Conservation (phyloP, 2,329 filamentous ascomycete species). For the Atkinsonella hypoxylon region DNA sequence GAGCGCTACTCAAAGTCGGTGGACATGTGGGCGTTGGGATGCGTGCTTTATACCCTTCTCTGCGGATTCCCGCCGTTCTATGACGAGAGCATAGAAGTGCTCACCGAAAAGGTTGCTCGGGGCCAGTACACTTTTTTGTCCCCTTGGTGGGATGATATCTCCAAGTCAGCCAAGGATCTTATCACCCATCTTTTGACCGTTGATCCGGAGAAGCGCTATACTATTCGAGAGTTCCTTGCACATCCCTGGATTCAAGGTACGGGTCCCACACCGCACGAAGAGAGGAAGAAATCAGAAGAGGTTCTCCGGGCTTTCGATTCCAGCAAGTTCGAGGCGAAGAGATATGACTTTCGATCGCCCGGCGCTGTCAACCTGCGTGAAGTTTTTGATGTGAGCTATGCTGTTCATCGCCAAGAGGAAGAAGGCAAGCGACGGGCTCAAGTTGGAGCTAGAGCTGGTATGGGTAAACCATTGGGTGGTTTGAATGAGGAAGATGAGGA, state of each 20-base stretch:
- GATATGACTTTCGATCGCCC: slow-evolving; percentile 88
- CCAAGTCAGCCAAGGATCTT: slow-evolving; percentile 84
- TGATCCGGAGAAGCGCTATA: slow-evolving; percentile 88
- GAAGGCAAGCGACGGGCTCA: slow-evolving; percentile 87
- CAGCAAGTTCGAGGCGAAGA: slow-evolving; percentile 44
- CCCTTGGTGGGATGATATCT: slow-evolving; percentile 99
- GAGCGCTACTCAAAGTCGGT: slow-evolving; percentile 98
- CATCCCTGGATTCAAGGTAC: slow-evolving; percentile 84
- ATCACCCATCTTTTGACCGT: slow-evolving; percentile 90
- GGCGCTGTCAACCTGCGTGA: slow-evolving; percentile 92
- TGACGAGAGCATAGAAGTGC: slow-evolving; percentile 91
- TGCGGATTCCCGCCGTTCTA: slow-evolving; percentile 98
- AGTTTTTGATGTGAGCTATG: slow-evolving; percentile 97
- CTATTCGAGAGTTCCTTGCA: slow-evolving; percentile 82
- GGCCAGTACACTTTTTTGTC: slow-evolving; percentile 97
- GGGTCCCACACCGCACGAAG: slow-evolving; percentile 42
- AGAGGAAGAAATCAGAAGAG: slow-evolving; percentile 39
- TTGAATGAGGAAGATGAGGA: slow-evolving; percentile 55
- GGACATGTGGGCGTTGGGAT: slow-evolving; percentile 98
- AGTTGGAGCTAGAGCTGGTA: slow-evolving; percentile 58
- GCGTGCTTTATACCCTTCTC: slow-evolving; percentile 89
- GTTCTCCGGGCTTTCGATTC: slow-evolving; percentile 45
- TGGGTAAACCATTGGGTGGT: slow-evolving; percentile 41
- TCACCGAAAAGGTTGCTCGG: slow-evolving; percentile 94
- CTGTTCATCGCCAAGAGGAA: slow-evolving; percentile 92